These are phyloP conservation scores for Vicia sativa DNA, from an alignment of 306 rosid species.

Conservation along the genomic window DNA sequence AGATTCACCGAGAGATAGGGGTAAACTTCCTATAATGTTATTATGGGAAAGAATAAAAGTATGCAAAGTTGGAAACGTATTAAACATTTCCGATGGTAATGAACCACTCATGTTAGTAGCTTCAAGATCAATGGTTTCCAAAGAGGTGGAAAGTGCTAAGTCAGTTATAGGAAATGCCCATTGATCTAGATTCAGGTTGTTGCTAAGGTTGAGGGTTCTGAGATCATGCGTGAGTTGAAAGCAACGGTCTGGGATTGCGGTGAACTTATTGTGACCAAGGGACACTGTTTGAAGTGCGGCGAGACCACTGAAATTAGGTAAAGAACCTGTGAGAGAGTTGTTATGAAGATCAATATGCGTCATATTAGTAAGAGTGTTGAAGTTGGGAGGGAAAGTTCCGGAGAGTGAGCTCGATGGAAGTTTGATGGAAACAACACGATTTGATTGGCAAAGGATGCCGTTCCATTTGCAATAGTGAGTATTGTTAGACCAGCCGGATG, in stretches of 20 bases:
- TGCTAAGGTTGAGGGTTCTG: slow-evolving; percentile 53
- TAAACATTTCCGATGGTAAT: not conserved
- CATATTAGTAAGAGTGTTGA: not conserved
- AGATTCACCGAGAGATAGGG: not conserved
- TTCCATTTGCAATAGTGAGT: not conserved
- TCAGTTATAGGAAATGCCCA: slow-evolving; percentile 56
- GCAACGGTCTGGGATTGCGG: not conserved
- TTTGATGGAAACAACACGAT: not conserved
- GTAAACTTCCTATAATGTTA: not conserved
- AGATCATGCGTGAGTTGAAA: slow-evolving; percentile 25
- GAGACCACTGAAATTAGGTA: slow-evolving; percentile 19
- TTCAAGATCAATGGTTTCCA: slow-evolving; percentile 43
- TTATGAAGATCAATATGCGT: slow-evolving; percentile 4
- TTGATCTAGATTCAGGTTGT: not conserved
- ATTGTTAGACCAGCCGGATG: not conserved
- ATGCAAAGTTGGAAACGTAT: not conserved
- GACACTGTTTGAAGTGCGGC: slow-evolving; percentile 42
- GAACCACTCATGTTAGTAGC: slow-evolving; percentile 49
- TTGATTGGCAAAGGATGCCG: not conserved
- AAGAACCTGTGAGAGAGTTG: not conserved
- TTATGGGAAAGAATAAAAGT: not conserved
- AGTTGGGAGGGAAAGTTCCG: not conserved
- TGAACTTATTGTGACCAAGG: slow-evolving; percentile 65
- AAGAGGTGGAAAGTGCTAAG: slow-evolving; percentile 49
- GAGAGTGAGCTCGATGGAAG: not conserved